Evolutionary conservation across 345 rosid genomes (phyloP).

Genomic region (Tarenaya hassleriana): DNA sequence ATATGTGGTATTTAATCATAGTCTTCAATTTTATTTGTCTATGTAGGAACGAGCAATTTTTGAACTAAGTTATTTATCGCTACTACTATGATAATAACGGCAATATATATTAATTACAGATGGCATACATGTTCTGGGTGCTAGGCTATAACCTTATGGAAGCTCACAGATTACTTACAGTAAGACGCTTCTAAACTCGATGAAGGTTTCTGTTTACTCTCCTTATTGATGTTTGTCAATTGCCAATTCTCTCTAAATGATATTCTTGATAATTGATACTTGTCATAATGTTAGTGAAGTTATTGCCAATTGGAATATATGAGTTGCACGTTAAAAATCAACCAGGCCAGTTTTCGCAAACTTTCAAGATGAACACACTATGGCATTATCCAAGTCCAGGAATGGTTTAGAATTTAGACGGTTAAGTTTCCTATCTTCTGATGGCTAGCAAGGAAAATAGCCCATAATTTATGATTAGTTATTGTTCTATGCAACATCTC

Average conservation of each 20-base stretch:
- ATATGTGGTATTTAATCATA: neutral
- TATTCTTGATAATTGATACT: neutral
- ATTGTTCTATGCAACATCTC: conserved; percentile 14
- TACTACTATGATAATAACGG: neutral
- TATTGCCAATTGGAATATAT: conserved; percentile 4
- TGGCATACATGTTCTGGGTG: conserved; percentile 97
- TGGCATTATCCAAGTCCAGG: neutral
- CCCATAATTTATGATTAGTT: neutral
- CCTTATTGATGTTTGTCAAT: too few species aligned
- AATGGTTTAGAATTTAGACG: neutral
- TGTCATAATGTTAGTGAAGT: neutral
- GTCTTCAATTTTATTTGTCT: conserved; percentile 6
- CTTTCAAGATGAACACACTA: neutral
- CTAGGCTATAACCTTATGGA: conserved; percentile 79
- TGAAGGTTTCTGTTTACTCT: too few species aligned
- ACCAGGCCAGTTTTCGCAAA: too few species aligned
- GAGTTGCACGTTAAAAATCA: neutral
- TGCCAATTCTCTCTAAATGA: conserved; percentile 4
- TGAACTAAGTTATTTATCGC: neutral
- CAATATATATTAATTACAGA: conserved; percentile 37
- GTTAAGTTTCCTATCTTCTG: neutral
- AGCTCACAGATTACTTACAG: conserved; percentile 69
- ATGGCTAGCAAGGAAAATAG: neutral
- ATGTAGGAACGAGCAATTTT: conserved; percentile 7
- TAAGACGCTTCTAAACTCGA: conserved; percentile 27